Evolutionary conservation across 2,329 filamentous ascomycete genomes (phyloP).

Genomic region (Chaetothyriales sp.): DNA sequence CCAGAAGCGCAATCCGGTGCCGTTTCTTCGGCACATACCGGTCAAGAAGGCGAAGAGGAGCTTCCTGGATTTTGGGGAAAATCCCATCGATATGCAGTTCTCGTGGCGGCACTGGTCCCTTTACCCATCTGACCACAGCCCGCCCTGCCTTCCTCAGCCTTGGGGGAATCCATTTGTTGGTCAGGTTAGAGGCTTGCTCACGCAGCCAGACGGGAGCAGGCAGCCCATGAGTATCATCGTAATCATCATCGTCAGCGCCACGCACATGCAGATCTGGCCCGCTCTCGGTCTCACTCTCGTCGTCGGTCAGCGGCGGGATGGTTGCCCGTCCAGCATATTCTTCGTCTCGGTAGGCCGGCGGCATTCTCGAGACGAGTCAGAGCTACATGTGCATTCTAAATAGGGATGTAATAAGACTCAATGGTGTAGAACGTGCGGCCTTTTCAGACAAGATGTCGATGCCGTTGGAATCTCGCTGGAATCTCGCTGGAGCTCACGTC

Average conservation of each 20-base stretch:
- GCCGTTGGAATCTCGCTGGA: no score
- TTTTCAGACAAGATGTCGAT: no score
- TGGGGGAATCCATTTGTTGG: constrained; percentile 34
- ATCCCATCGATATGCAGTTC: constrained; percentile 31
- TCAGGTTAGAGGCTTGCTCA: constrained; percentile 33
- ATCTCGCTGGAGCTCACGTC: no score
- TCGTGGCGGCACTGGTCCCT: constrained; percentile 33
- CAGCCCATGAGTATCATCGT: constrained; percentile 5
- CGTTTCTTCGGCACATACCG: constrained; percentile 31
- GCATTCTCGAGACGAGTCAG: constrained; percentile 1
- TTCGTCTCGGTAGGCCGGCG: constrained; percentile 13
- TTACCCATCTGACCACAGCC: constrained; percentile 30
- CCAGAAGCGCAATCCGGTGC: constrained; percentile 29
- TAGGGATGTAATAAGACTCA: not conserved
- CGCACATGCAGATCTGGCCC: constrained; percentile 20
- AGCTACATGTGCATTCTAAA: not conserved
- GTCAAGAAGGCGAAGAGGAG: constrained; percentile 30
- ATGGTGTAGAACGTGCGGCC: not conserved
- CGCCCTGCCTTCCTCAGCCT: constrained; percentile 30
- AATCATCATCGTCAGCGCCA: constrained; percentile 12
- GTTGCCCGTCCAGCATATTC: constrained; percentile 9
- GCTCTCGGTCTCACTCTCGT: constrained; percentile 22
- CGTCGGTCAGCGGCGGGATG: constrained; percentile 22
- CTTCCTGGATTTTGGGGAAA: constrained; percentile 32
- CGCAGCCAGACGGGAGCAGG: constrained; percentile 33